These are phyloP conservation scores for Phytopythium sindhum DNA, from an alignment of 352 stramenopile species.

Conservation along the genomic window DNA sequence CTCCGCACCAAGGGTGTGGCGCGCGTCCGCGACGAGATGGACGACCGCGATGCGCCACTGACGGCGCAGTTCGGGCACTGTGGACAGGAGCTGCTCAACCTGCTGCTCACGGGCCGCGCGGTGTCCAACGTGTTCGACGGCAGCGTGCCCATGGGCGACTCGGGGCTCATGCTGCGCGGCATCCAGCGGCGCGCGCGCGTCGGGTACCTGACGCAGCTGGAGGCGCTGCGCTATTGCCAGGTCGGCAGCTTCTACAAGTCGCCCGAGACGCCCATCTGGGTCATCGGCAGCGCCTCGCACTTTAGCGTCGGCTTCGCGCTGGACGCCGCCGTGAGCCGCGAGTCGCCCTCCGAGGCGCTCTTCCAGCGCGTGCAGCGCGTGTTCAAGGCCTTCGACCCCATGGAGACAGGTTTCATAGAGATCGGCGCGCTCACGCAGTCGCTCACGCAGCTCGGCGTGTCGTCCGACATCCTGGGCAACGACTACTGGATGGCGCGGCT, in stretches of 20 bases:
- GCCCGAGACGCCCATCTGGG: constrained; percentile 84
- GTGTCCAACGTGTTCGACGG: constrained; percentile 87
- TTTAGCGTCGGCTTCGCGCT: constrained; percentile 89
- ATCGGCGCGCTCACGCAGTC: constrained; percentile 54
- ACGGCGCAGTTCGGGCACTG: constrained; percentile 81
- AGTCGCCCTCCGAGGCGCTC: constrained; percentile 69
- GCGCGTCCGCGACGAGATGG: constrained; percentile 65
- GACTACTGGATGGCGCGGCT: constrained; percentile 69
- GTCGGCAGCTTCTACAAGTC: constrained; percentile 91
- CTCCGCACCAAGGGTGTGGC: constrained; percentile 52
- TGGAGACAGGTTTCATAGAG: constrained; percentile 88
- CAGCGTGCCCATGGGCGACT: constrained; percentile 66
- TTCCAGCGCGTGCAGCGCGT: constrained; percentile 85
- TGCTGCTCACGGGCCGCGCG: constrained; percentile 75
- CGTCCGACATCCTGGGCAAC: constrained; percentile 39
- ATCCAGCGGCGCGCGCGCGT: constrained; percentile 46
- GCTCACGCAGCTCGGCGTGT: constrained; percentile 64
- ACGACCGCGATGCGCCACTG: constrained; percentile 51
- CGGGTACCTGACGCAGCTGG: constrained; percentile 89
- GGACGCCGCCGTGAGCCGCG: constrained; percentile 44
- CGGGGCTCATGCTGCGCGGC: constrained; percentile 67
- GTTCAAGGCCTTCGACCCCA: constrained; percentile 87
- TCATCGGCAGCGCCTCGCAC: constrained; percentile 88
- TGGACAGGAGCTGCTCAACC: constrained; percentile 83
- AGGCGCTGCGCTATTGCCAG: constrained; percentile 88